Evolutionary conservation across 176 grass and related monocot species (phyloP).

Genomic region (Musa acuminata): DNA sequence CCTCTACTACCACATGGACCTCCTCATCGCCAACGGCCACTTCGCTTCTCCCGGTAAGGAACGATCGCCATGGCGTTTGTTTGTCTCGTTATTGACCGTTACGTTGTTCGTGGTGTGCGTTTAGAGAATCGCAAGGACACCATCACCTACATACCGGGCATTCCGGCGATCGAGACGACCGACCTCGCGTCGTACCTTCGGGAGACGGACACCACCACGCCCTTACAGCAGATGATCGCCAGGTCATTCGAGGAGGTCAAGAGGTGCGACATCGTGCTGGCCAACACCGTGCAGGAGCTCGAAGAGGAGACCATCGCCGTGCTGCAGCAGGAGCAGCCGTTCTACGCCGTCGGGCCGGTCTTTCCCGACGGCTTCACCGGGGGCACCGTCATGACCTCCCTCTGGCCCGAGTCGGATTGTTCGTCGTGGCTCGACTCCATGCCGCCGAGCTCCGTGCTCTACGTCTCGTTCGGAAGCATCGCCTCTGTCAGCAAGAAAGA

Average conservation of each 20-base stretch:
- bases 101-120: not conserved
- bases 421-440: constrained; percentile 39
- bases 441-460: constrained; percentile 40
- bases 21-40: constrained; percentile 43
- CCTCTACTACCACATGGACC: constrained; percentile 55
- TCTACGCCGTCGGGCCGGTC: constrained; percentile 63
- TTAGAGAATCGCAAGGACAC: constrained; percentile 54
- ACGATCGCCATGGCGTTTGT: not conserved
- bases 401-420: constrained; percentile 65
- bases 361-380: constrained; percentile 40
- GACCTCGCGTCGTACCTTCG: constrained; percentile 74
- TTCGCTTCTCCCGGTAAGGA: constrained; percentile 36
- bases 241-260: constrained; percentile 53
- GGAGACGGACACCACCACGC: constrained; percentile 39
- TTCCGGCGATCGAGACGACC: constrained; percentile 47
- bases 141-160: constrained; percentile 66
- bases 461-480: constrained; percentile 77
- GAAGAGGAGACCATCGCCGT: constrained; percentile 44
- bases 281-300: constrained; percentile 74
- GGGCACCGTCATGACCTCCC: constrained; percentile 24
- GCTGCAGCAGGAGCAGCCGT: constrained; percentile 36
- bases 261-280: constrained; percentile 39
- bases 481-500: constrained; percentile 39
- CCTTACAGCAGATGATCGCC: constrained; percentile 58
- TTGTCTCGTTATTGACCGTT: not conserved